Evolutionary conservation across 108 stramenopile genomes (phyloP), one percentile per base, ranked within the genome.

Genomic region (Cylindrotheca fusiformis): DNA sequence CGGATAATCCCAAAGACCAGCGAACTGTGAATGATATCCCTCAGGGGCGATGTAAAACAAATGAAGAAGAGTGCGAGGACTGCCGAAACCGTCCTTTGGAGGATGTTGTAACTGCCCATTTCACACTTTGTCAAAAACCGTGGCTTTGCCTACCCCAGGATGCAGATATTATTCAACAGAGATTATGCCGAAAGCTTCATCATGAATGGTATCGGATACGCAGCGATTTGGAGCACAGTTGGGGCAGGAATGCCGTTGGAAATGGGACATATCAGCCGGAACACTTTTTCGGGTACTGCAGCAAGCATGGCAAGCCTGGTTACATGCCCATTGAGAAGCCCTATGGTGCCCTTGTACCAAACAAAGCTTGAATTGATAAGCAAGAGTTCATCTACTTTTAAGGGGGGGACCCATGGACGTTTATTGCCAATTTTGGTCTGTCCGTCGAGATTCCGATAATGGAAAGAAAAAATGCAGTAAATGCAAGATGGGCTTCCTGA

Each of bases 91-190:
- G 77, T 14, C 66, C 77, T 2, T 20, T 91, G 29, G 82, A 84
- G 31, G 80, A 87, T 31, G 68, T 98, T 26, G 76, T 87, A 1
- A 79, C 83, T 19, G 74, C 86, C 4, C 95, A 98, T 54, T 98
- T 89, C 71, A 96, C 94, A 12, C 72, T 95, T 26, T 98, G 97
- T 54, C 95, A 95, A 75, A 98, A 98, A 55, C 97, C 97, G 8
- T 98, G 97, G 97, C 53, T 65, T 8, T 98, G 97, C 59, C 61
- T 80, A 10, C 71, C 81, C 3, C 85, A 87, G 23, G 71, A 75
- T 56, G 54, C 50, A 1, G 73, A 85, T 76, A 59, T 75, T 28
- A 75, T 88, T 46, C 84, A 87, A 55, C 76, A 86, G 54, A 74
- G 80, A 27, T 60, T 90, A 14, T 95, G 94, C 63, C 80, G 84